phyloP scores from a whole-genome alignment of 2,329 filamentous ascomycete genomes.

The Aspergillus sojae region DNA sequence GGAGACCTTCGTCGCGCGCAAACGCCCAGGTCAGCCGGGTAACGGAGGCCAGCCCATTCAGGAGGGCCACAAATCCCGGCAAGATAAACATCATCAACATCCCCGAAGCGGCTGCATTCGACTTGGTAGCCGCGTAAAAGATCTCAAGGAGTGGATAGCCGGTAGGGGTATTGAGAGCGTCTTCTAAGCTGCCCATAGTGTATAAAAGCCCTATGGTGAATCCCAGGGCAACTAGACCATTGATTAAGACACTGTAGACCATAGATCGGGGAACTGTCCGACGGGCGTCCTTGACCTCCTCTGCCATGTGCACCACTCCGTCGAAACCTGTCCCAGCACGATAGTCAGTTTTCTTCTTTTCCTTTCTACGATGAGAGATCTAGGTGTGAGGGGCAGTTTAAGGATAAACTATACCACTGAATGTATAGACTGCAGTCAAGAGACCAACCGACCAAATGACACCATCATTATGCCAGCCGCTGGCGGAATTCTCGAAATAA shows the following conservation, averaged over 20 bases:
- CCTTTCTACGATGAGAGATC: too few species aligned
- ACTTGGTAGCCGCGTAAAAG: conserved; percentile 52
- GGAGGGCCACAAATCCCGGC: conserved; percentile 14
- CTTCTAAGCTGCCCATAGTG: conserved; percentile 43
- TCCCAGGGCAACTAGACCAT: conserved; percentile 49
- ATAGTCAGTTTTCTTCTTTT: too few species aligned
- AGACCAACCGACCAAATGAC: too few species aligned
- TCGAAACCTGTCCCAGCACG: conserved; percentile 25
- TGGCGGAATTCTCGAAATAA: conserved; percentile 21
- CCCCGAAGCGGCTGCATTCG: conserved; percentile 44
- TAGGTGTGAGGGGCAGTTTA: too few species aligned
- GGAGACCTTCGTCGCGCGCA: conserved; percentile 47
- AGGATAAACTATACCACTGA: too few species aligned
- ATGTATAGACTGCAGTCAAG: too few species aligned
- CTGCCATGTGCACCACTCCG: conserved; percentile 43
- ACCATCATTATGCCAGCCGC: too few species aligned
- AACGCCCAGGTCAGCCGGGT: conserved; percentile 49
- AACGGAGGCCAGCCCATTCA: conserved; percentile 35
- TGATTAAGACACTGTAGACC: conserved; percentile 49
- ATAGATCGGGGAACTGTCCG: conserved; percentile 51
- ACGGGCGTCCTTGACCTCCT: conserved; percentile 53
- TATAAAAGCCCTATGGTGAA: conserved; percentile 48
- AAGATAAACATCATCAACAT: conserved; percentile 42
- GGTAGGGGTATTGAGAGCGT: conserved; percentile 43
- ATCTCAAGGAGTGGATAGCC: conserved; percentile 54